Evolutionary conservation across 2,329 filamentous ascomycete genomes (phyloP).

Genomic region (Alternaria solani): DNA sequence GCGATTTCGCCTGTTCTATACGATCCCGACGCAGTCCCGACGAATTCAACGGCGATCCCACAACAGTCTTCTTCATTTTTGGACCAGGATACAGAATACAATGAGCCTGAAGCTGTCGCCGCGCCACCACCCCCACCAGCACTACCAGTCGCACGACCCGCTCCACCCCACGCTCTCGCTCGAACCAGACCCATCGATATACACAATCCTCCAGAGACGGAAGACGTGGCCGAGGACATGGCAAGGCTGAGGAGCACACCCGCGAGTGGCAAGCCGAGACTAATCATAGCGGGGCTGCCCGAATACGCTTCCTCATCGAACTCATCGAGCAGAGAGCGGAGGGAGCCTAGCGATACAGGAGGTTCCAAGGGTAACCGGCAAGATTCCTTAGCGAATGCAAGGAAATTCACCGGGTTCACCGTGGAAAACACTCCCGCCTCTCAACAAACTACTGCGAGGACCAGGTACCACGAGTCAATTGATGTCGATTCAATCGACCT

Average conservation of each 20-base stretch:
- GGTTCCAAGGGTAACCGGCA: conserved; percentile 1
- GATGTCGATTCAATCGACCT: conserved; percentile 50
- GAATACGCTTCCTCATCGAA: conserved; percentile 19
- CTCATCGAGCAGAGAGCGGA: conserved; percentile 7
- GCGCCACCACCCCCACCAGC: conserved; percentile 23
- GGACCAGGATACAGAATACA: conserved; percentile 21
- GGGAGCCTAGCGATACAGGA: conserved; percentile 2
- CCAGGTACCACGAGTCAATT: conserved; percentile 19
- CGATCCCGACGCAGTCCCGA: conserved; percentile 32
- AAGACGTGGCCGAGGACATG: conserved; percentile 46
- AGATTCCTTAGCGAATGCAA: conserved; percentile 1
- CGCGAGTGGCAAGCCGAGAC: conserved; percentile 50
- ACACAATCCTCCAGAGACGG: conserved; percentile 29
- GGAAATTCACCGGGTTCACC: conserved; percentile 7
- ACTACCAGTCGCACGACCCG: conserved; percentile 24
- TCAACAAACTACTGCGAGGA: conserved; percentile 8
- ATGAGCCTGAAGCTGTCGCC: conserved; percentile 27
- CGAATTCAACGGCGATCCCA: conserved; percentile 32
- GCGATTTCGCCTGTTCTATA: conserved; percentile 40
- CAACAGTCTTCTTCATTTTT: conserved; percentile 22
- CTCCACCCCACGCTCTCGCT: conserved; percentile 28
- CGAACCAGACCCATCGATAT: conserved; percentile 35
- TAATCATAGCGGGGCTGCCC: conserved; percentile 41
- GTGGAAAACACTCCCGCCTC: conserved; percentile 15
- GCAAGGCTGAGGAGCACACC: conserved; percentile 55